Evolutionary conservation across 2,329 filamentous ascomycete genomes (phyloP).

Genomic region (Aurifilum marmelostoma): DNA sequence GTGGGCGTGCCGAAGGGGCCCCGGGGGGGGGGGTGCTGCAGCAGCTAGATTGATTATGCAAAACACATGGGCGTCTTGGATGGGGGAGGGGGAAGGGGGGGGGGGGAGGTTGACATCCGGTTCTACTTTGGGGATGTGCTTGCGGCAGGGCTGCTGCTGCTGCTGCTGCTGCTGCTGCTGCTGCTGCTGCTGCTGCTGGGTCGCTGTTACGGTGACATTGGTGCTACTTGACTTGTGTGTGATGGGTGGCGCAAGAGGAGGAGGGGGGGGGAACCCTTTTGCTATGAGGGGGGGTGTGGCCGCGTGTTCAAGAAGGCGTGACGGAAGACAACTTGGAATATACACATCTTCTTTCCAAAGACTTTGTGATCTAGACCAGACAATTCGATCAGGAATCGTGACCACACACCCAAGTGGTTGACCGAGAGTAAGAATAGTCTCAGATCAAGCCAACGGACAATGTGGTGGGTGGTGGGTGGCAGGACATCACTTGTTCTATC

Average conservation of each 20-base stretch:
- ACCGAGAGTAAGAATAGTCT: not conserved
- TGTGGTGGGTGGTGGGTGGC: not conserved
- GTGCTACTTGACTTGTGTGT: not conserved
- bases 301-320: not conserved
- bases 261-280: not conserved
- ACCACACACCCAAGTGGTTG: not conserved
- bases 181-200: not conserved
- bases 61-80: not conserved
- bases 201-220: not conserved
- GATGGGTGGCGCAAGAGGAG: too few species aligned
- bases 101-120: not conserved
- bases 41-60: not conserved
- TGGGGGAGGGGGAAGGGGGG: too few species aligned
- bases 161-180: not conserved
- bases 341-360: not conserved
- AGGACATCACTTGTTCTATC: not conserved
- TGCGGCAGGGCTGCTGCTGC: not conserved
- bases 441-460: not conserved
- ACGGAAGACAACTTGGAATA: too few species aligned
- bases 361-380: not conserved
- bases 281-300: too few species aligned
- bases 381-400: not conserved
- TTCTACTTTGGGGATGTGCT: not conserved
- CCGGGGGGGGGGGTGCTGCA: too few species aligned
- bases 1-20: not conserved